Conservation (phyloP, 202 grass and related monocot species). For the Hordeum pubiflorum region DNA sequence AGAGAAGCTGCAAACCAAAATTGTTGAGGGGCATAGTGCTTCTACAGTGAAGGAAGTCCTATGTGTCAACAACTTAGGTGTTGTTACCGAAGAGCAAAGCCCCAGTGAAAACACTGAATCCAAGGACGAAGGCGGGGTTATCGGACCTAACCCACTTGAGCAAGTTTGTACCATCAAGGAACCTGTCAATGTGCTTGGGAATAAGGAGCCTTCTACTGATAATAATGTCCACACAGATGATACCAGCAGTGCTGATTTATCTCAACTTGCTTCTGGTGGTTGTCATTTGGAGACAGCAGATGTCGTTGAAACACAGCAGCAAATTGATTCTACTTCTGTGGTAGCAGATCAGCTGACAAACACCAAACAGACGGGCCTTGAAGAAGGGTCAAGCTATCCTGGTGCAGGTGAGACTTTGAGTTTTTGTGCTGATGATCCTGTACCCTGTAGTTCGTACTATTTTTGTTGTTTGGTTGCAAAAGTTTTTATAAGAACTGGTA, state of each 20-base stretch:
- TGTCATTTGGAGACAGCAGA: slow-evolving; percentile 11
- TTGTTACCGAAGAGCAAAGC: background rate
- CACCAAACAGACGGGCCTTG: background rate
- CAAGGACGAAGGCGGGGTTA: slow-evolving; percentile 1
- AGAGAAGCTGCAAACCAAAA: background rate
- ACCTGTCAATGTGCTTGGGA: background rate
- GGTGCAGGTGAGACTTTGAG: slow-evolving; percentile 39
- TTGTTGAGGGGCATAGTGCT: background rate
- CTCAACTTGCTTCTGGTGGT: background rate
- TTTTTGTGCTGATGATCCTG: background rate
- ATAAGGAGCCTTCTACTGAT: background rate
- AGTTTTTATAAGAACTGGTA: background rate
- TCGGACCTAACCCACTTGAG: slow-evolving; percentile 3
- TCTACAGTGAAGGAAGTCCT: background rate
- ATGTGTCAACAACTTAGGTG: background rate
- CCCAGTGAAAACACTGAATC: background rate
- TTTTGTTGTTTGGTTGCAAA: background rate
- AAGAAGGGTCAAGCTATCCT: slow-evolving; percentile 1
- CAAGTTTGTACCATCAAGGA: background rate
- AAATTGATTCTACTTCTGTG: slow-evolving; percentile 20
- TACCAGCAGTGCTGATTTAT: background rate
- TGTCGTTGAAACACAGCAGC: slow-evolving; percentile 4
- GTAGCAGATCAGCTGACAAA: background rate
- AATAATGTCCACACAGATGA: background rate
- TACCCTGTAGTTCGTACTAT: background rate